phyloP scores from a whole-genome alignment of 805 yeast species.

The Cyberlindnera mrakii region DNA sequence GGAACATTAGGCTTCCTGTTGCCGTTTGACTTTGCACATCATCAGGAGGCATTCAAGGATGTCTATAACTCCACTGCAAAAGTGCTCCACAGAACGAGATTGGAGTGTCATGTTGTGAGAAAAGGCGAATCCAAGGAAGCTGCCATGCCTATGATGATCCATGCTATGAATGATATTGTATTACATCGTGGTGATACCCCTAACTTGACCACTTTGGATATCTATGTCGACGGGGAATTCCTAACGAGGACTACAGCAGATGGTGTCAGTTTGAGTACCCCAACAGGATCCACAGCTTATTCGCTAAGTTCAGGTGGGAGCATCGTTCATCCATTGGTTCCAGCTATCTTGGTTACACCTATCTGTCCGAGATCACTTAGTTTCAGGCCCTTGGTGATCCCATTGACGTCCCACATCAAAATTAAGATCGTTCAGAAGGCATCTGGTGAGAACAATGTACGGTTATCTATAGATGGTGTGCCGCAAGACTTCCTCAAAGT shows the following conservation, averaged over 20 bases:
- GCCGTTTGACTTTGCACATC: constrained; percentile 74
- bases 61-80: constrained; percentile 66
- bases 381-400: constrained; percentile 83
- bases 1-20: constrained; percentile 88
- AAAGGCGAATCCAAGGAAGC: not conserved
- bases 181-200: constrained; percentile 87
- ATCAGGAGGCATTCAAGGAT: constrained; percentile 50
- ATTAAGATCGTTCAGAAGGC: constrained; percentile 45
- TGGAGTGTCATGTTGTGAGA: constrained; percentile 65
- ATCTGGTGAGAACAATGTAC: constrained; percentile 39
- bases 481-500: constrained; percentile 60
- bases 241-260: constrained; percentile 90
- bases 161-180: constrained; percentile 90
- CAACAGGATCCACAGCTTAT: constrained; percentile 95
- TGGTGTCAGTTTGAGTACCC: constrained; percentile 80
- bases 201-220: constrained; percentile 75
- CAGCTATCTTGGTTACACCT: constrained; percentile 78
- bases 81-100: constrained; percentile 69
- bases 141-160: constrained; percentile 33
- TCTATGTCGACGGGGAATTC: constrained; percentile 78
- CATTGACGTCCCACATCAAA: constrained; percentile 68
- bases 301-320: constrained; percentile 88
- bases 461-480: constrained; percentile 79
- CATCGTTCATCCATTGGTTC: constrained; percentile 83
- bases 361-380: constrained; percentile 87